phyloP scores from a whole-genome alignment of 805 yeast genomes.

The Ogataea methanolica region DNA sequence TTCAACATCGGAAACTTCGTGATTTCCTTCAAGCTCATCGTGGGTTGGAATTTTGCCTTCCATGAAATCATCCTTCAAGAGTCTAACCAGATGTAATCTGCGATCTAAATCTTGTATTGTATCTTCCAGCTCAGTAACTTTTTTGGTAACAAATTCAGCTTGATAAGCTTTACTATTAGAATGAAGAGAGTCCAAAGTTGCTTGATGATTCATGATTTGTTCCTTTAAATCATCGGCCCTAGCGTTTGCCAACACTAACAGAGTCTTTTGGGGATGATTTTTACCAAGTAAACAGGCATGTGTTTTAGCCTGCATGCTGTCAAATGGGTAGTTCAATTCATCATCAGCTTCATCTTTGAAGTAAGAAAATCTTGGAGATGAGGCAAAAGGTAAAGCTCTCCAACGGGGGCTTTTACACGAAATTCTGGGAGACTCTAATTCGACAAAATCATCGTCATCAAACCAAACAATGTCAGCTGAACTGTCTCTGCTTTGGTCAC shows the following conservation, averaged over 20 bases:
- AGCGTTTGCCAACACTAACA: conserved; percentile 37
- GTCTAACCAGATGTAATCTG: conserved; percentile 20
- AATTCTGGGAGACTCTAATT: conserved; percentile 49
- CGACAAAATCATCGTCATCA: conserved; percentile 72
- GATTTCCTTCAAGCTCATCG: conserved; percentile 21
- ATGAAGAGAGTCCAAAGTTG: conserved; percentile 19
- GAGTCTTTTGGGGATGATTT: conserved; percentile 53
- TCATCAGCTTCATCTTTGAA: conserved; percentile 46
- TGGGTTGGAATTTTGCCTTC: conserved; percentile 24
- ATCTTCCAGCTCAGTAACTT: conserved; percentile 19
- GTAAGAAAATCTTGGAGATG: conserved; percentile 57
- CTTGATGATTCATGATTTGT: conserved; percentile 30
- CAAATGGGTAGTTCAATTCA: conserved; percentile 52
- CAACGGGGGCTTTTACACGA: conserved; percentile 35
- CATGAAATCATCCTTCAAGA: conserved; percentile 20
- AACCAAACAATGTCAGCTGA: conserved; percentile 45
- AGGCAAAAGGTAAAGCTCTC: conserved; percentile 46
- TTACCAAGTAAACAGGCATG: conserved; percentile 62
- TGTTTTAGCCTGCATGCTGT: conserved; percentile 44
- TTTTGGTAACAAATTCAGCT: conserved; percentile 5
- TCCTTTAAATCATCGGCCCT: conserved; percentile 37
- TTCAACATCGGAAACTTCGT: conserved; percentile 20
- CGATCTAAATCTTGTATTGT: conserved; percentile 30
- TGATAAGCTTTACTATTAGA: conserved; percentile 1
- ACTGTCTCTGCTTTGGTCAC: conserved; percentile 8